Percentiles rank a stretch among this genome's conserved stretches.
Conservation (phyloP, 2,329 filamentous ascomycete genomes). For the Microcyclospora pomicola region DNA sequence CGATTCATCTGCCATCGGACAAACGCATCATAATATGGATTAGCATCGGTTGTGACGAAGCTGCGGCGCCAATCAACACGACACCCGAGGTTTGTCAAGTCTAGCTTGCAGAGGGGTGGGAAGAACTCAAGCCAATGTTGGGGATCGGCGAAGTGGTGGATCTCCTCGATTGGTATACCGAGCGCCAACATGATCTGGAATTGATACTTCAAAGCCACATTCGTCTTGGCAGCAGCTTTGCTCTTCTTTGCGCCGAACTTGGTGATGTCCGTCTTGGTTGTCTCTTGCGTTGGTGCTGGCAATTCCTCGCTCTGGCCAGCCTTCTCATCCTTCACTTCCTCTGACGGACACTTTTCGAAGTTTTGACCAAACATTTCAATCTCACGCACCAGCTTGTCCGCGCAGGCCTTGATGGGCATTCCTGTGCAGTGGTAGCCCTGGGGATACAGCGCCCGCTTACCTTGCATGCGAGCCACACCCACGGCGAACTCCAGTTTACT, state of each 20-base stretch:
- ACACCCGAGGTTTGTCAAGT: constrained; percentile 71
- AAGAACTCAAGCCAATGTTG: constrained; percentile 86
- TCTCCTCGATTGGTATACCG: constrained; percentile 75
- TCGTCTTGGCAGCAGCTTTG: constrained; percentile 72
- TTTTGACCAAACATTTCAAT: constrained; percentile 77
- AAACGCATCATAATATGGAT: constrained; percentile 93
- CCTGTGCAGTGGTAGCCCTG: constrained; percentile 93
- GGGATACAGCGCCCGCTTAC: constrained; percentile 75
- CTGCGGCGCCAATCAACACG: constrained; percentile 87
- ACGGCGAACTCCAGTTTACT: constrained; percentile 87
- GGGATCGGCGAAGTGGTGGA: constrained; percentile 87
- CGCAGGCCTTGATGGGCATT: constrained; percentile 95
- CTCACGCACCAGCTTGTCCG: constrained; percentile 86
- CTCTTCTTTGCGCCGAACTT: constrained; percentile 90
- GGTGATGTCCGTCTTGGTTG: constrained; percentile 64
- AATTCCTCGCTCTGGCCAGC: constrained; percentile 25
- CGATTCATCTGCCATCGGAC: constrained; percentile 96
- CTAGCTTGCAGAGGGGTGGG: constrained; percentile 63
- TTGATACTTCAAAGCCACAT: constrained; percentile 87
- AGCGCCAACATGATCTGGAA: constrained; percentile 90
- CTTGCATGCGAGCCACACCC: constrained; percentile 79
- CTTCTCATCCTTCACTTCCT: constrained; percentile 34
- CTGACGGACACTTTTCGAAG: constrained; percentile 63
- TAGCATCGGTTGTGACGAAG: constrained; percentile 90
- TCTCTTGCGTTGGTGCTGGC: constrained; percentile 48